Evolutionary conservation across 805 yeast genomes (phyloP).

Genomic region (Aciculoconidium aculeatum): DNA sequence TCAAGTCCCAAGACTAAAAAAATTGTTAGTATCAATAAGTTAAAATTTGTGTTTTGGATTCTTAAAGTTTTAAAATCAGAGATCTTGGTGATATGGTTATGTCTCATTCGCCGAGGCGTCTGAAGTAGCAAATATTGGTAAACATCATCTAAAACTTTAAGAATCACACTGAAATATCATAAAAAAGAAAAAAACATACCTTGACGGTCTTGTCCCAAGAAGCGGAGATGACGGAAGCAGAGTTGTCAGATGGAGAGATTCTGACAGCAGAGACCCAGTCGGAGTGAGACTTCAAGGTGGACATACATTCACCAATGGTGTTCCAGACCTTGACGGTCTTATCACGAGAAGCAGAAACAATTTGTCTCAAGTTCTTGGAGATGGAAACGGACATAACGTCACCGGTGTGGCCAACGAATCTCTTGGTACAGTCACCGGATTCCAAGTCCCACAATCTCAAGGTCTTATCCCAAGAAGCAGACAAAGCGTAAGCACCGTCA

Average conservation of each 20-base stretch:
- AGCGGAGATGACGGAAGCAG: conserved; percentile 86
- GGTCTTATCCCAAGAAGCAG: conserved; percentile 99
- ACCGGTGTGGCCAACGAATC: conserved; percentile 97
- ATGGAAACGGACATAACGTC: conserved; percentile 97
- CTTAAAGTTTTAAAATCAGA: conserved; percentile 52
- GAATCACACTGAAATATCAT: too few relatives aligned
- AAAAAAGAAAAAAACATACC: conserved; percentile 64
- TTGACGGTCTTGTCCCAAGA: conserved; percentile 98
- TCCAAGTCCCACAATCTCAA: conserved; percentile 97
- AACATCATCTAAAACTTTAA: conserved; percentile 71
- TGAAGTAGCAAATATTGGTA: conserved; percentile 97
- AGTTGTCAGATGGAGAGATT: conserved; percentile 81
- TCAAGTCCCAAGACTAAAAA: conserved; percentile 87
- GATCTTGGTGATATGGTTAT: conserved; percentile 94
- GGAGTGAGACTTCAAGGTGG: conserved; percentile 89
- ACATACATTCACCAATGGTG: conserved; percentile 95
- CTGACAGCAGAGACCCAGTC: conserved; percentile 99
- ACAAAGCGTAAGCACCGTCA: conserved; percentile 95
- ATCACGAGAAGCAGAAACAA: conserved; percentile 98
- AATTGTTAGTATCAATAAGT: conserved; percentile 52
- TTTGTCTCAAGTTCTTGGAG: conserved; percentile 94
- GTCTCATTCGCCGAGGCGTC: conserved; percentile 94
- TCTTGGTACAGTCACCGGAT: conserved; percentile 87
- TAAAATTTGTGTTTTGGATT: conserved; percentile 3
- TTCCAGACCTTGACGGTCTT: conserved; percentile 99